Conservation (phyloP, 768 basidiomycete genomes). For the Dacryopinax primogenitus region DNA sequence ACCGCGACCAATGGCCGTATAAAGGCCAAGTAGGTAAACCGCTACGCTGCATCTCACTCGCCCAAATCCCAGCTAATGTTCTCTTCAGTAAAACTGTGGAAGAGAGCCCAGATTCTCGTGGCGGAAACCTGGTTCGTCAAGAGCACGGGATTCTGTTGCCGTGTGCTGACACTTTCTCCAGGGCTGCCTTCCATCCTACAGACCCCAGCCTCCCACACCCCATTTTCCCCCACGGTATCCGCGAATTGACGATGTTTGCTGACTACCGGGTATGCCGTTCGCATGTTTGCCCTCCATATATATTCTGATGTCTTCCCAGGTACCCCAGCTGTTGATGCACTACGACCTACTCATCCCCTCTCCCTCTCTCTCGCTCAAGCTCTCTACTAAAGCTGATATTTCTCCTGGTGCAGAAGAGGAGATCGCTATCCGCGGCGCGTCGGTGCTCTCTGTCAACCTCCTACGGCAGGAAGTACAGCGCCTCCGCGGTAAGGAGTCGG, state of each 20-base stretch:
- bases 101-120: slow-evolving; percentile 80
- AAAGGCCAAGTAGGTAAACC: slow-evolving; percentile 46
- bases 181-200: slow-evolving; percentile 74
- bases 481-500: slow-evolving; percentile 37
- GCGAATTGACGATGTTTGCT: slow-evolving; percentile 81
- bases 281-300: not conserved
- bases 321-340: slow-evolving; percentile 83
- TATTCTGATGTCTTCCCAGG: slow-evolving; percentile 30
- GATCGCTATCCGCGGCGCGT: slow-evolving; percentile 64
- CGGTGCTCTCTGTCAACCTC: slow-evolving; percentile 52
- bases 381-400: slow-evolving; percentile 41
- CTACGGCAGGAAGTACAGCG: slow-evolving; percentile 34
- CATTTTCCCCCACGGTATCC: slow-evolving; percentile 57
- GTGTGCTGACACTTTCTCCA: slow-evolving; percentile 9
- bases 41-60: not conserved
- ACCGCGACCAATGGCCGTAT: slow-evolving; percentile 53
- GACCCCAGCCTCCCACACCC: slow-evolving; percentile 41
- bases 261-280: slow-evolving; percentile 42
- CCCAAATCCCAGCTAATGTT: not conserved
- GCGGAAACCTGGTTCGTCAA: slow-evolving; percentile 56
- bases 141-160: not conserved
- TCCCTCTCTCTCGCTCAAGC: slow-evolving; percentile 37
- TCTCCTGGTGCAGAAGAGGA: slow-evolving; percentile 47
- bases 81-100: slow-evolving; percentile 63
- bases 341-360: slow-evolving; percentile 65